phyloP scores from a whole-genome alignment of 805 yeast species.

The Pichia thaimueangensis region DNA sequence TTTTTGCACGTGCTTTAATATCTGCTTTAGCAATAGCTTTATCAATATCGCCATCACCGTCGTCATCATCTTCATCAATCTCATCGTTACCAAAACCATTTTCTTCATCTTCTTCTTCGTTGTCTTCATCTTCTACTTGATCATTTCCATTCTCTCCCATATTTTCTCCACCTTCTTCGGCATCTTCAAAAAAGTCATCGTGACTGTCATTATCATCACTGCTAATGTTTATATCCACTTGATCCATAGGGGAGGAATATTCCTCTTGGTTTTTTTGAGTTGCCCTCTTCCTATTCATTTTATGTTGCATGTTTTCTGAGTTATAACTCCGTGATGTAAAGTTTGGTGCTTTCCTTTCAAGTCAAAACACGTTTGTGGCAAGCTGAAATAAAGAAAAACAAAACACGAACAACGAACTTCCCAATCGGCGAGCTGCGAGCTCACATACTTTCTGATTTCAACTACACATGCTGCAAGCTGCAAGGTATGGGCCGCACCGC shows the following conservation, averaged over 20 bases:
- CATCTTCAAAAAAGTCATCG: background rate
- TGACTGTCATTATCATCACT: background rate
- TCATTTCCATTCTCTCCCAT: background rate
- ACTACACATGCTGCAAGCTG: too few relatives aligned
- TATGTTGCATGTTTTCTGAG: too few relatives aligned
- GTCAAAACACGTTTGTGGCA: background rate
- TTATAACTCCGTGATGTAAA: too few relatives aligned
- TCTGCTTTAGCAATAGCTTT: conserved; percentile 6
- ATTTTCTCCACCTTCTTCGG: background rate
- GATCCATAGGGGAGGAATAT: background rate
- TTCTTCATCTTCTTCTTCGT: background rate
- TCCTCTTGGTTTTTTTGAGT: background rate
- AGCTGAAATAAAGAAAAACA: background rate
- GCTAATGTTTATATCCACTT: background rate
- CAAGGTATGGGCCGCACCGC: too few relatives aligned
- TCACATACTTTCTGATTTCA: background rate
- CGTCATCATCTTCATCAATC: background rate
- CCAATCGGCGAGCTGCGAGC: background rate
- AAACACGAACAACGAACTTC: background rate
- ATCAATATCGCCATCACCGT: conserved; percentile 9
- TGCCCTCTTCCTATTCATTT: too few relatives aligned
- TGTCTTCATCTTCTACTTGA: background rate
- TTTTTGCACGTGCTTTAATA: background rate
- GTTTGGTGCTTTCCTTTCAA: too few relatives aligned
- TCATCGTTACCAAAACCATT: background rate